Percentiles rank a stretch among this genome's conserved stretches.
These are phyloP conservation scores for Candida sanyaensis DNA, from an alignment of 1,139 yeast species.

Conservation along the genomic window DNA sequence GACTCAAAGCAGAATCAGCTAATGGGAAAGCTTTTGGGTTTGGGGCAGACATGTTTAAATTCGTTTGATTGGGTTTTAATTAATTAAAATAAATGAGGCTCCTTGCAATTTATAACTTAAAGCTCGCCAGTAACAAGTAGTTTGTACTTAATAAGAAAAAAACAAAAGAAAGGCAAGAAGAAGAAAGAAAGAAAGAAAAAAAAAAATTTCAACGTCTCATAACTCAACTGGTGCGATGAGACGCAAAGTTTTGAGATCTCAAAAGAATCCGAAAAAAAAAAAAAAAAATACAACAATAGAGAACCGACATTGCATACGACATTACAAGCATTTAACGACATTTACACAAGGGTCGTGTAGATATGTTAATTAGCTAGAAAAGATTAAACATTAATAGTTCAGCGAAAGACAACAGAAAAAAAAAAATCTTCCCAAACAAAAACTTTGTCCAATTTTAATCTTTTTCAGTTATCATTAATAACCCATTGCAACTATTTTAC, in stretches of 20 bases:
- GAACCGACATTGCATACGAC: background rate
- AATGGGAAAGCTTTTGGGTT: slow-evolving; percentile 98
- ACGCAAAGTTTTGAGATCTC: background rate
- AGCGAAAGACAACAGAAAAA: background rate
- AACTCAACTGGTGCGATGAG: slow-evolving; percentile 1
- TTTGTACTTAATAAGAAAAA: slow-evolving; percentile 3
- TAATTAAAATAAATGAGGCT: slow-evolving; percentile 41
- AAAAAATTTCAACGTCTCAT: slow-evolving; percentile 3
- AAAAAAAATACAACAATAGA: background rate
- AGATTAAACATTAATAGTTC: background rate
- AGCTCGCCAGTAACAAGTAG: slow-evolving; percentile 44
- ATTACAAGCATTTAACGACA: background rate
- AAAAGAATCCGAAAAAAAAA: background rate
- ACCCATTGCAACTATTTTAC: slow-evolving; percentile 2
- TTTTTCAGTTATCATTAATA: slow-evolving; percentile 1
- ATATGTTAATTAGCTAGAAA: background rate
- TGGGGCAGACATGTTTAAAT: slow-evolving; percentile 61
- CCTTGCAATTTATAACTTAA: slow-evolving; percentile 50
- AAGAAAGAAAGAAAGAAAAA: background rate
- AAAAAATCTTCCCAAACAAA: slow-evolving; percentile 4
- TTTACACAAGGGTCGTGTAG: background rate
- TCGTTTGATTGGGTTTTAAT: no score
- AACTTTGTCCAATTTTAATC: slow-evolving; percentile 5
- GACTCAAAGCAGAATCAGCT: slow-evolving; percentile 93
- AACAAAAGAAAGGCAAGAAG: slow-evolving; percentile 5